phyloP scores from a whole-genome alignment of 2,329 filamentous ascomycete species.

The Biscogniauxia marginata region DNA sequence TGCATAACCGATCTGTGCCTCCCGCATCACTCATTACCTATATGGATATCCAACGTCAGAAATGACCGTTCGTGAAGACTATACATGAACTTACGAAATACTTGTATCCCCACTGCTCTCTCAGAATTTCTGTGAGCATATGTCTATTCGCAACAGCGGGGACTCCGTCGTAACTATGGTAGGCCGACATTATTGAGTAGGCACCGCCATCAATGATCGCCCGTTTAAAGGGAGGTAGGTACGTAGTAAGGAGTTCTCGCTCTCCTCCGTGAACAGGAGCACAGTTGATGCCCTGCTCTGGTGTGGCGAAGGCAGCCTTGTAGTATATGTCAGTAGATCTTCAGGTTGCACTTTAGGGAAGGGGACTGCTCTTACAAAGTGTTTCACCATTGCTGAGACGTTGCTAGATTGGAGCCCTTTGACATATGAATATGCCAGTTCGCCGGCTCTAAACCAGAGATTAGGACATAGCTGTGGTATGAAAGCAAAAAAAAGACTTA shows the following conservation, averaged over 20 bases:
- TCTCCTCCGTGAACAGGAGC: conserved; percentile 55
- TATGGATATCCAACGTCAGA: conserved; percentile 5
- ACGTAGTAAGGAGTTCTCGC: conserved; percentile 53
- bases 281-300: conserved; percentile 72
- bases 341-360: neutral
- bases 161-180: conserved; percentile 72
- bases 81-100: conserved; percentile 53
- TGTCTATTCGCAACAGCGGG: conserved; percentile 65
- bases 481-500: conserved; percentile 23
- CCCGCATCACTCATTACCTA: conserved; percentile 63
- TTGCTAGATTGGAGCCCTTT: conserved; percentile 61
- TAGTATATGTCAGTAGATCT: neutral
- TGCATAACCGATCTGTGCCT: conserved; percentile 66
- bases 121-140: conserved; percentile 65
- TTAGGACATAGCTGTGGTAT: conserved; percentile 6
- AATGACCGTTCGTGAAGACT: conserved; percentile 7
- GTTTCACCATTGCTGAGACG: conserved; percentile 72
- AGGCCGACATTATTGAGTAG: conserved; percentile 70
- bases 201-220: conserved; percentile 70
- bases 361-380: conserved; percentile 52
- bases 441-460: conserved; percentile 47
- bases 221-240: conserved; percentile 62
- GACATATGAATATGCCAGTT: conserved; percentile 60
- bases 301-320: conserved; percentile 60
- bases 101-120: conserved; percentile 71